Base-by-base conservation (phyloP, 2,329 filamentous ascomycete genomes). In the Albophoma yamanashiensis region DNA sequence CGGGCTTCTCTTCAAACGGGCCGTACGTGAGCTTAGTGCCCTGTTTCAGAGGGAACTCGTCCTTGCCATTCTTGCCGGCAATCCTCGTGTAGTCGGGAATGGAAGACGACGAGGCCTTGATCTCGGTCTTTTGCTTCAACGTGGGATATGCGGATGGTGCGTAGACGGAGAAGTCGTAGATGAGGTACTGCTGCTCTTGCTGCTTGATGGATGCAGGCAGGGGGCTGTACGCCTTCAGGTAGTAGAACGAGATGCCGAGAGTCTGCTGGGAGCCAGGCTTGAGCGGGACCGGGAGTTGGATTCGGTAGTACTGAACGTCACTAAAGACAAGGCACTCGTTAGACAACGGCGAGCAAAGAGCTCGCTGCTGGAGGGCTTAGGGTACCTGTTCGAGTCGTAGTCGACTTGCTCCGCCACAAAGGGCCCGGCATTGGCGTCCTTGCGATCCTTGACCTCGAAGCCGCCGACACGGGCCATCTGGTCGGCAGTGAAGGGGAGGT, bases 121-220 rank as follows among this genome's bases (percentile, higher is more conserved):
- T 76, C 76, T 97, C 96, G 45, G 94, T 97, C 84, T 97, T 97
- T 74, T 99, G 94, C 78, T 96, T 96, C 68, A 84, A 74, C 17
- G 92, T 97, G 22, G 82, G 77, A 78, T 99, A 99, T 62, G 89
- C 87, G 12, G 91, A 95, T 20, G 87, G 88, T 55, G 82, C 83
- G 75, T 96, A 96, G 65, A 89, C 89, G 62, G 90, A 93, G 79
- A 96, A 95, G 60, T 85, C 81, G 79, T 95, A 92, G 60, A 84
- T 81, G 58, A 99, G 86, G 76, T 88, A 97, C 76, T 99, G 94
- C 73, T 88, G 85, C 58, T 92, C 91, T 55, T 86, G 82, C 74
- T 99, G 94, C n/a, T 82, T 79, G 70, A 99, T 93, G 59, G 85
- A 77, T 3, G 89, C 87, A 22, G 94, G 94, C 20, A 96, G 85